Evolutionary conservation across 2,329 filamentous ascomycete genomes (phyloP).

Genomic region (Xylariaceae sp.): DNA sequence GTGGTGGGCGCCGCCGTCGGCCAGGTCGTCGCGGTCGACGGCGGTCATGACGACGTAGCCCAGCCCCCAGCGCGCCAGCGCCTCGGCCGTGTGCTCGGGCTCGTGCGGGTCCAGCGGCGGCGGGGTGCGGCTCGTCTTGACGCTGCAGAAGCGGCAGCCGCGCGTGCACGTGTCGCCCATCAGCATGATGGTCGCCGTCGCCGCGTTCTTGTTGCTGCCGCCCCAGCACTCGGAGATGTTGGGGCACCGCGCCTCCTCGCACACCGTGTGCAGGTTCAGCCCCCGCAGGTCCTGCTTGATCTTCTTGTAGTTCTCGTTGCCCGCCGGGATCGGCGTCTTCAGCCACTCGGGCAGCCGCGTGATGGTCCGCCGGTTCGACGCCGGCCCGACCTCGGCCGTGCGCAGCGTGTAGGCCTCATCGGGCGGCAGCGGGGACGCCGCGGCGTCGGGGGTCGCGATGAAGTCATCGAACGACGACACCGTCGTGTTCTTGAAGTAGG

Average conservation of each 20-base stretch:
- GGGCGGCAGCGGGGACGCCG: slow-evolving; percentile 35
- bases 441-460: slow-evolving; percentile 27
- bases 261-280: slow-evolving; percentile 87
- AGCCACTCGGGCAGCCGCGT: slow-evolving; percentile 85
- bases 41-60: slow-evolving; percentile 93
- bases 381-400: slow-evolving; percentile 57
- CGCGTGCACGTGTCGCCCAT: slow-evolving; percentile 98
- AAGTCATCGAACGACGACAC: slow-evolving; percentile 54
- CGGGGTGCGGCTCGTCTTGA: slow-evolving; percentile 76
- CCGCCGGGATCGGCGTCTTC: slow-evolving; percentile 86
- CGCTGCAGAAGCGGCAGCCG: slow-evolving; percentile 92
- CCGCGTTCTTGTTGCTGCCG: slow-evolving; percentile 76
- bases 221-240: slow-evolving; percentile 99
- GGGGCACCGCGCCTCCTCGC: slow-evolving; percentile 93
- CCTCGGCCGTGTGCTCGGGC: slow-evolving; percentile 93
- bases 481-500: slow-evolving; percentile 53
- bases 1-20: slow-evolving; percentile 80
- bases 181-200: slow-evolving; percentile 97
- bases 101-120: slow-evolving; percentile 87
- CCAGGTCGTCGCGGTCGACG: slow-evolving; percentile 88
- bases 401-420: slow-evolving; percentile 52
- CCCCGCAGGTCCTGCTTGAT: slow-evolving; percentile 92
- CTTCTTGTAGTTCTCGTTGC: slow-evolving; percentile 77
- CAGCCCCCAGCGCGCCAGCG: slow-evolving; percentile 82
- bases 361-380: slow-evolving; percentile 55